Evolutionary conservation across 2,329 filamentous ascomycete genomes (phyloP).

Genomic region (Beauveria scarabaeidicola): DNA sequence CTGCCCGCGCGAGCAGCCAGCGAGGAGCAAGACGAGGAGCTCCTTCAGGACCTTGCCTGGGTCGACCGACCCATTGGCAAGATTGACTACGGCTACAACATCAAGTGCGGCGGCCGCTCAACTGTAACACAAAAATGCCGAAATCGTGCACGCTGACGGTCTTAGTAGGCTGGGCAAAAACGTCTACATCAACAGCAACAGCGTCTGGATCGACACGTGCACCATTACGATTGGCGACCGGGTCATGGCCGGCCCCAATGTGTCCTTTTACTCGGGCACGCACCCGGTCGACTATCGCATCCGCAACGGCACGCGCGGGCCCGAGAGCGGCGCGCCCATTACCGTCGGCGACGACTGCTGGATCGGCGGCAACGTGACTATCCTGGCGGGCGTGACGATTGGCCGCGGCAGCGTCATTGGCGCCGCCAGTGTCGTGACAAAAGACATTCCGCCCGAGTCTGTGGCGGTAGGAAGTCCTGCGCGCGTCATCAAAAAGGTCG

Average conservation of each 20-base stretch:
- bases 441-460: conserved; percentile 53
- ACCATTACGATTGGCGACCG: conserved; percentile 65
- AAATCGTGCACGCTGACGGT: not conserved
- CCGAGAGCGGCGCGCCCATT: conserved; percentile 67
- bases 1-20: conserved; percentile 50
- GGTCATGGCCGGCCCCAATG: conserved; percentile 71
- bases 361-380: conserved; percentile 62
- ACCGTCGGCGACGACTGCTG: conserved; percentile 73
- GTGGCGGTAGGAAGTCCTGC: conserved; percentile 61
- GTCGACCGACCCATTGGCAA: conserved; percentile 55
- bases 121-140: not conserved
- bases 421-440: conserved; percentile 77
- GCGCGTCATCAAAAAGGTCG: conserved; percentile 40
- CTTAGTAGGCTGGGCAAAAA: conserved; percentile 50
- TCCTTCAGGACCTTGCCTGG: conserved; percentile 56
- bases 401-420: conserved; percentile 67
- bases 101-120: conserved; percentile 35
- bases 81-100: conserved; percentile 68
- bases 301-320: conserved; percentile 65
- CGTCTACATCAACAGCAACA: conserved; percentile 69
- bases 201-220: conserved; percentile 69
- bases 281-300: conserved; percentile 71
- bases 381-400: conserved; percentile 71
- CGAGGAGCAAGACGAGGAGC: conserved; percentile 52
- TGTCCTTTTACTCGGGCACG: conserved; percentile 63